Evolutionary conservation across 208 protist species (phyloP), one percentile per base, ranked within the genome.

Genomic region (Endotrypanum monterogeii): DNA sequence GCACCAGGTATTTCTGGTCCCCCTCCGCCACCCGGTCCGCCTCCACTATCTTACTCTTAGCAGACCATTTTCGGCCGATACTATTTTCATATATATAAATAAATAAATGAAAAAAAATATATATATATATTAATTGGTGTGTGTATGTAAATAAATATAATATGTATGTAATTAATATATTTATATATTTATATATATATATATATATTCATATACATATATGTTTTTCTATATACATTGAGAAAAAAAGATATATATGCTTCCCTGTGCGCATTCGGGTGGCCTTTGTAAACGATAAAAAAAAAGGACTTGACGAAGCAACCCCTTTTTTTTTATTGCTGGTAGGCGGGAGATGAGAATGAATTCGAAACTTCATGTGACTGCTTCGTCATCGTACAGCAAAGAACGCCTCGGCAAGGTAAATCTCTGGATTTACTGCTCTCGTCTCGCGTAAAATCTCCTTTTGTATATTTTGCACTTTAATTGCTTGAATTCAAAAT

Each of bases 1-100:
- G 44, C 57, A 60, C 79, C 73, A 23, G 65, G 70, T 39, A 32
- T 32, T 2, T 12, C 41, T 55, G 44, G n/a, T 16, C 44, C 63
- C 56, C 69, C 79, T n/a, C 79, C 79, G 57, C 79, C 73, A 20
- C 71, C 78, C 23, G 73, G 67, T 0, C 73, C 79, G 46, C 79
- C 79, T 9, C 68, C 79, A 28, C 68, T 16, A 16, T 30, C 61
- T 25, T 63, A 58, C 2, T 41, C 20, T 28, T 50, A 37, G 32
- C 14, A 63, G 14, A 30, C 37, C 25, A 11, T 61, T 72, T 14
- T 18, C 5, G 18, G n/a, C n/a, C n/a, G n/a, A n/a, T n/a, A n/a
- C n/a, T 63, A 4, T 55, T 44, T 12, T 58, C 32, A 35, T 71
- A 58, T 57, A 39, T 57, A 37, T 71, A n/a, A n/a, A n/a, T n/a